A percentile compares a stretch with the other conserved stretches of the same genome.
Conservation (phyloP, 2,329 filamentous ascomycete species). For the Alternaria conjuncta region DNA sequence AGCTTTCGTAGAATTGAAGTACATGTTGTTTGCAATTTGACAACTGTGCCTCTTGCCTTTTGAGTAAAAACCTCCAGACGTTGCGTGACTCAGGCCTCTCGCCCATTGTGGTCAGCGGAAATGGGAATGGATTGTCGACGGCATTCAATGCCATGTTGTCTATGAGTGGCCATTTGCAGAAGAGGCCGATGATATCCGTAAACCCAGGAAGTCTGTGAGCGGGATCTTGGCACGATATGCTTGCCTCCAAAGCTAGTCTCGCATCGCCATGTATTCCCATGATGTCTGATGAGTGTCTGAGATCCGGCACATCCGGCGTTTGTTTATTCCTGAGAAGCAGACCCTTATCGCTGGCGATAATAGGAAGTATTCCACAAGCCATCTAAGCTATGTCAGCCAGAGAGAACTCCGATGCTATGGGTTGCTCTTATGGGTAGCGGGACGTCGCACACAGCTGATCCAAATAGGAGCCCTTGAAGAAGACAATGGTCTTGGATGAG, state of each 20-base stretch:
- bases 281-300: neutral
- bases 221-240: rapidly evolving
- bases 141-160: neutral
- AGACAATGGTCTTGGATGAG: too few species aligned
- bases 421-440: too few species aligned
- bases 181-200: neutral
- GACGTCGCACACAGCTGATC: too few species aligned
- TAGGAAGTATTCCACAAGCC: neutral
- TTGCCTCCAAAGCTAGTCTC: neutral
- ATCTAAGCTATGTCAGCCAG: neutral
- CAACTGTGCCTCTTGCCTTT: neutral
- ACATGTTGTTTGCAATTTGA: neutral
- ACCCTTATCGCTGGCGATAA: neutral
- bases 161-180: neutral
- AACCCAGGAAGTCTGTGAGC: neutral
- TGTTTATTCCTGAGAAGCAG: neutral
- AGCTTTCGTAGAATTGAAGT: neutral
- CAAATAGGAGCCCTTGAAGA: too few species aligned
- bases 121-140: neutral
- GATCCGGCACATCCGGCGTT: rapidly evolving
- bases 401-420: neutral
- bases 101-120: neutral
- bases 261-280: neutral
- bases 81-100: neutral
- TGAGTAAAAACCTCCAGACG: neutral